Evolutionary conservation across 495 filamentous ascomycete species (phyloP), one percentile per base, ranked within the genome.

Genomic region (Penicillium steckii): DNA sequence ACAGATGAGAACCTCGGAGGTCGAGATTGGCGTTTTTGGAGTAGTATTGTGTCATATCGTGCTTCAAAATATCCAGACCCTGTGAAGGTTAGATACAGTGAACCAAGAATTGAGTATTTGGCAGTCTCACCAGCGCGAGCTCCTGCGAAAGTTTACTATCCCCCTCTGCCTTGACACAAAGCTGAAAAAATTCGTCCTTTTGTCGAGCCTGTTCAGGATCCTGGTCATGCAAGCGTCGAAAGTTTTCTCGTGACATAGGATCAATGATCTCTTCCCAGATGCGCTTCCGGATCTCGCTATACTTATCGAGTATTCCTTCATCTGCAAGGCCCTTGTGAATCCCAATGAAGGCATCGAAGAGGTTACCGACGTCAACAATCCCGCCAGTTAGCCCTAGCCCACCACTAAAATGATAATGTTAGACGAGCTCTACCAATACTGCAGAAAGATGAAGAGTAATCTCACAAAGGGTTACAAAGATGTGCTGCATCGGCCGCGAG

Each of bases 381-480:
- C 83, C 83, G 9, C 82, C 82, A 0, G 81, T 85, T 38, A 86
- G 75, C 3, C 83, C 83, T 32, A 85, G 66, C 5, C 83, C 82
- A 46, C 83, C 83, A 59, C 68, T 70, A 23, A n/a, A 2, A 18
- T 44, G 30, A 47, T 10, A 5, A 26, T 13, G 37, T 40, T 24
- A 40, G 33, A 8, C 24, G 27, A 27, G 4, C 15, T 38, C 50
- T 22, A 57, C 44, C 13, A 23, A 19, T 17, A 19, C 1, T 10
- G 50, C 5, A 10, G 3, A 22, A 24, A 8, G 8, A 37, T 41
- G 8, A 26, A 17, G 23, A 24, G n/a, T 10, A 15, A 10, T 33
- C 69, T 52, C 48, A 73, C 66, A 78, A 82, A 30, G 75, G 72
- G 47, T 77, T 78, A 46, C 71, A 76, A 24, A 78, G 17, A 52